Evolutionary conservation across 257 asterid species (phyloP), one percentile per base, ranked within the genome.

Genomic region (Euphrasia confusa): DNA sequence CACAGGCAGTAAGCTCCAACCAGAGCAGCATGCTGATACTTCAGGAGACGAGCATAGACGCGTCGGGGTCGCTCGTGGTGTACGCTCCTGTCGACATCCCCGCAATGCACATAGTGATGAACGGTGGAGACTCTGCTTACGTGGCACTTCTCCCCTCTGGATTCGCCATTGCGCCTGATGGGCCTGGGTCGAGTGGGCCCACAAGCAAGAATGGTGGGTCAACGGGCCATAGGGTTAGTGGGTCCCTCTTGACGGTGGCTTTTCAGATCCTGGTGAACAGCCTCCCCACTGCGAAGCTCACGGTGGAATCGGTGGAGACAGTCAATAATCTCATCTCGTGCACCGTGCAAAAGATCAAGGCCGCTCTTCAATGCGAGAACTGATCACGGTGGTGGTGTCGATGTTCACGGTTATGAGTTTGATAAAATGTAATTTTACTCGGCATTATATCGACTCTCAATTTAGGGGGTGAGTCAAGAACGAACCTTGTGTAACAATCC

Each of bases 291-390:
- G 97, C 96, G 0, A 87, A 87, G 77, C 89, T 93, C 45, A 87
- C 97, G 24, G 85, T 85, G 62, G 96, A 93, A 45, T 89, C 99
- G 12, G 97, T 93, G 74, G 99, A 89, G 78, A 89, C 97, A 0
- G 94, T 93, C 55, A 89, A 87, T 27, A 93, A 87, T 52, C 85
- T 93, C 64, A 89, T 93, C 4, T 80, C 97, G 0, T 84, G 97
- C 81, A 93, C 99, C 10, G 97, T 93, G 37, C 94, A 89, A 74
- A 93, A 87, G 65, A 93, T 93, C 74, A 93, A 80, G 77, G 91
- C 83, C 0, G 91, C 97, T 14, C 94, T 93, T 4, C 78, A 80
- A 0, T 80, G 95, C 11, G 96, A 93, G 74, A 79, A 80, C 67
- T 85, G 73, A 85, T 12, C 17, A 21, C 1, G n/a, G 48, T 58